phyloP scores from a whole-genome alignment of 495 filamentous ascomycete genomes.

The Neurospora discreta region DNA sequence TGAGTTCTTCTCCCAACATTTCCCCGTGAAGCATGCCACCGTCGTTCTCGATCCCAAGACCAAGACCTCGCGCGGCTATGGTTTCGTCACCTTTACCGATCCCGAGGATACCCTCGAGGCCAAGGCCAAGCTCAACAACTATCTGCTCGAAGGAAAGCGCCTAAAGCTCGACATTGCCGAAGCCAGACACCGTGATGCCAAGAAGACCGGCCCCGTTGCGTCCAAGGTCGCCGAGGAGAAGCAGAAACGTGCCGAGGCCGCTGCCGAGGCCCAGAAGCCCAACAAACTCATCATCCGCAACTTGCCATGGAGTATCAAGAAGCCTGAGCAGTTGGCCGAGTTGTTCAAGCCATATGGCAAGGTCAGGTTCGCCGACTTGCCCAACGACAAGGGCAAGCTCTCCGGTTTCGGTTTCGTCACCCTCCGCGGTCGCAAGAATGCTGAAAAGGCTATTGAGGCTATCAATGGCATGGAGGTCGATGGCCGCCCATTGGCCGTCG shows the following conservation, averaged over 20 bases:
- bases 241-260: slow-evolving; percentile 43
- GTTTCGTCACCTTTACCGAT: slow-evolving; percentile 94
- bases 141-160: slow-evolving; percentile 62
- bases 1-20: slow-evolving; percentile 83
- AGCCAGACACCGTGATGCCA: slow-evolving; percentile 60
- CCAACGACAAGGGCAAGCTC: slow-evolving; percentile 60
- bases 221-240: slow-evolving; percentile 36
- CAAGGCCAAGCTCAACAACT: slow-evolving; percentile 62
- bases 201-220: slow-evolving; percentile 26
- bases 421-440: slow-evolving; percentile 78
- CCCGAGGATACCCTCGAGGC: slow-evolving; percentile 78
- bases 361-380: slow-evolving; percentile 69
- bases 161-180: slow-evolving; percentile 83
- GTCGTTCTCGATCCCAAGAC: slow-evolving; percentile 72
- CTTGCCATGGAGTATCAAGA: slow-evolving; percentile 90
- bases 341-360: slow-evolving; percentile 84
- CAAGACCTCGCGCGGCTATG: slow-evolving; percentile 80
- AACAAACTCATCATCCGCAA: slow-evolving; percentile 91
- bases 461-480: slow-evolving; percentile 87
- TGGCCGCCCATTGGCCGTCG: slow-evolving; percentile 76
- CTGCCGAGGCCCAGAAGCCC: slow-evolving; percentile 44
- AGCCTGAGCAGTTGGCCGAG: slow-evolving; percentile 59
- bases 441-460: slow-evolving; percentile 72
- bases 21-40: slow-evolving; percentile 86
- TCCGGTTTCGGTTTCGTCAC: slow-evolving; percentile 90